Conservation (phyloP, 805 yeast genomes). For the Torulaspora maleeae region DNA sequence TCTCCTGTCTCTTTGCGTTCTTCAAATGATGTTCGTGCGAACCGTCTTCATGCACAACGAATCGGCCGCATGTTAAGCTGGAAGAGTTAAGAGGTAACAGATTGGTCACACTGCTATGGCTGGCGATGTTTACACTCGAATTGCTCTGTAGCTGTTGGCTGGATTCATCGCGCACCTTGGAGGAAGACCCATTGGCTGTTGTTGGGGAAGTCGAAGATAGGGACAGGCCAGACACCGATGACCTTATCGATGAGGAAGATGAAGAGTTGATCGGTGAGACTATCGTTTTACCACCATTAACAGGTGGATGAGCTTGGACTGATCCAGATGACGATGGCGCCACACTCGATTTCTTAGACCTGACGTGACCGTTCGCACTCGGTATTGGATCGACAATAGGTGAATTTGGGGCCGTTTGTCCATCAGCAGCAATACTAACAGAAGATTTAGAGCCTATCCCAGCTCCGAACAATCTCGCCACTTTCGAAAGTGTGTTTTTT, state of each 20-base stretch:
- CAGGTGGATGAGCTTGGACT: slow-evolving; percentile 5
- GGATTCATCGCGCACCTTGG: slow-evolving; percentile 10
- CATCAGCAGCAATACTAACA: neutral
- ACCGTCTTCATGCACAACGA: slow-evolving; percentile 60
- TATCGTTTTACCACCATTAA: slow-evolving; percentile 4
- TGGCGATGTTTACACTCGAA: slow-evolving; percentile 1
- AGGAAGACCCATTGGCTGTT: slow-evolving; percentile 10
- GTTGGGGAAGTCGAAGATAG: slow-evolving; percentile 15
- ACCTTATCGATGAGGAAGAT: slow-evolving; percentile 16
- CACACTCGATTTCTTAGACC: neutral
- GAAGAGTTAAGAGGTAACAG: slow-evolving; percentile 1
- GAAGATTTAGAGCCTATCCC: slow-evolving; percentile 4
- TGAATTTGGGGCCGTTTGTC: neutral
- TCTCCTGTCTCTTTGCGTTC: slow-evolving; percentile 74
- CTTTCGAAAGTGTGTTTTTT: slow-evolving; percentile 13
- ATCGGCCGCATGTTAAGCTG: slow-evolving; percentile 35
- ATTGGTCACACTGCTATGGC: slow-evolving; percentile 5
- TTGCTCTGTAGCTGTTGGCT: neutral
- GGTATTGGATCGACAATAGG: neutral
- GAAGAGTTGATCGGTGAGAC: slow-evolving; percentile 14
- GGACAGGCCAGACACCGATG: slow-evolving; percentile 15
- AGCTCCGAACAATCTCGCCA: slow-evolving; percentile 13
- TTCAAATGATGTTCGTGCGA: slow-evolving; percentile 74
- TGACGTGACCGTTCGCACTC: neutral
- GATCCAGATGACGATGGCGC: slow-evolving; percentile 3